Percentiles rank a stretch among this genome's conserved stretches.
Evolutionary conservation across 495 filamentous ascomycete genomes (phyloP).

Genomic region (Daldinia bambusicola): DNA sequence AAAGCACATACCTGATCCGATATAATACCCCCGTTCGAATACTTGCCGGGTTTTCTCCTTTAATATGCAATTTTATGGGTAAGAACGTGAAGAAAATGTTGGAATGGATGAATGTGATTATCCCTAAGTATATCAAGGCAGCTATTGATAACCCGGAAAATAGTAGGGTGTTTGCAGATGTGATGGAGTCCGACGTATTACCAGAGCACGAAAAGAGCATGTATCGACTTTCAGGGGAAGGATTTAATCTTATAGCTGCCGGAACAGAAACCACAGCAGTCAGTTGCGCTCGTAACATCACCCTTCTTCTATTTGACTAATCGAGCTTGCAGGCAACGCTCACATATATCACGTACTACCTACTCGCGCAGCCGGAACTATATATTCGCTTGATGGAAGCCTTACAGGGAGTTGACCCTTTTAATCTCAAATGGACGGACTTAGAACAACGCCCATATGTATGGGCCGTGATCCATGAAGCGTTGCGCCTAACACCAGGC

Average conservation of each 20-base stretch:
- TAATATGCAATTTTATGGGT: constrained; percentile 39
- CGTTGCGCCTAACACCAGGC: constrained; percentile 57
- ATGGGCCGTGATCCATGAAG: constrained; percentile 57
- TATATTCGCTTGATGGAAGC: constrained; percentile 47
- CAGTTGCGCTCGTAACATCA: not conserved
- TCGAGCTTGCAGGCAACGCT: constrained; percentile 44
- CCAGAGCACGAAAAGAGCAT: constrained; percentile 45
- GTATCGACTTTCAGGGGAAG: constrained; percentile 47
- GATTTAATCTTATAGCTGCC: constrained; percentile 43
- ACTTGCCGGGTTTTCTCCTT: constrained; percentile 28
- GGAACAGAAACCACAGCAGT: constrained; percentile 49
- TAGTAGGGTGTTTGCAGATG: constrained; percentile 37
- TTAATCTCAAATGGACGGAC: constrained; percentile 34
- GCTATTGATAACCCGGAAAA: constrained; percentile 29
- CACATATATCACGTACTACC: constrained; percentile 47
- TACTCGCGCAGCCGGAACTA: constrained; percentile 44
- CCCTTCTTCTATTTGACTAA: not conserved
- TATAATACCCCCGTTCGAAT: constrained; percentile 30
- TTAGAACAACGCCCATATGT: constrained; percentile 60
- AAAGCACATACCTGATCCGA: constrained; percentile 49
- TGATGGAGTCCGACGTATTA: constrained; percentile 34
- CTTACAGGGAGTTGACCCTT: constrained; percentile 37
- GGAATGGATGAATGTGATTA: constrained; percentile 34
- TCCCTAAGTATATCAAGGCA: constrained; percentile 35
- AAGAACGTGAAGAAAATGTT: constrained; percentile 37